A percentile compares a stretch with the other conserved stretches of the same genome.
Conservation (phyloP, 208 protist species). For the Hexamita inflata region DNA sequence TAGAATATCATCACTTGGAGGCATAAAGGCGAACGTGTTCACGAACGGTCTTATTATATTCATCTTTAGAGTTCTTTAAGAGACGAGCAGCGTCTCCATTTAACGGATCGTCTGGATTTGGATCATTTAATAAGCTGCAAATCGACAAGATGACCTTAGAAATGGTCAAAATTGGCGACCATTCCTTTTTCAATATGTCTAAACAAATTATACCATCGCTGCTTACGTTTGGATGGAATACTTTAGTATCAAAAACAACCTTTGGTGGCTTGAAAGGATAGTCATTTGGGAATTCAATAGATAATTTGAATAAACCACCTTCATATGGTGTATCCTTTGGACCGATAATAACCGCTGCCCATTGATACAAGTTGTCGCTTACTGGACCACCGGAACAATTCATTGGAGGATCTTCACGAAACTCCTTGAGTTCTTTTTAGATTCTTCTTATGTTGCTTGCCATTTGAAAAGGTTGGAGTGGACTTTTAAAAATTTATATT, state of each 20-base stretch:
- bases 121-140: conserved; percentile 87
- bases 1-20: not conserved
- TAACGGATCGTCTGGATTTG: conserved; percentile 78
- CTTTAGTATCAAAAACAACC: conserved; percentile 29
- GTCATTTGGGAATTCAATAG: conserved; percentile 34
- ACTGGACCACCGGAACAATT: conserved; percentile 19
- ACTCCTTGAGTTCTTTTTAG: conserved; percentile 10
- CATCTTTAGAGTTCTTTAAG: not conserved
- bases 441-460: not conserved
- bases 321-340: conserved; percentile 44
- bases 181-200: conserved; percentile 69
- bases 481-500: no score
- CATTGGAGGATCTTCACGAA: not conserved
- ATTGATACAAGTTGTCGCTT: conserved; percentile 14
- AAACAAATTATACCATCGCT: conserved; percentile 41
- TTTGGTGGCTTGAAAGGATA: conserved; percentile 39
- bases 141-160: conserved; percentile 92
- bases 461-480: no score
- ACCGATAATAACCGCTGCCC: conserved; percentile 42
- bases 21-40: not conserved
- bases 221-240: conserved; percentile 40
- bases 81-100: not conserved
- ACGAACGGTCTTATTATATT: conserved; percentile 5
- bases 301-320: conserved; percentile 36
- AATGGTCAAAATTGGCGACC: conserved; percentile 85